A percentile compares a stretch with the other conserved stretches of the same genome.
Conservation (phyloP, 805 yeast genomes). For the Candida boidinii region DNA sequence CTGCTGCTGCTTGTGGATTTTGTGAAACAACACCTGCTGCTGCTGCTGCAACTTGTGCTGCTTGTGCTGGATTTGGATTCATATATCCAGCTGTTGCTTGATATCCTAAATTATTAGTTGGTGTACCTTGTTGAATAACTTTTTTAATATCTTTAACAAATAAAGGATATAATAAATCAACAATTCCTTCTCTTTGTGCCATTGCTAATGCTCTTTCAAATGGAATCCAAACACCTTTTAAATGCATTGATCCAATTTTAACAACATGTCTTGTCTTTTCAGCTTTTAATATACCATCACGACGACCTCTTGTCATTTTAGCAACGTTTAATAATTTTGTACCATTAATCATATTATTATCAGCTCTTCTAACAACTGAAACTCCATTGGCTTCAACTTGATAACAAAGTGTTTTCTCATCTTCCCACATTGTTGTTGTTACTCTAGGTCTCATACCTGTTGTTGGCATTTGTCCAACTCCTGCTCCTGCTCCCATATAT, state of each 20-base stretch:
- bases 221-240: conserved; percentile 72
- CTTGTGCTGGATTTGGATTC: conserved; percentile 6
- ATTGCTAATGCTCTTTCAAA: conserved; percentile 62
- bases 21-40: conserved; percentile 3
- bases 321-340: conserved; percentile 63
- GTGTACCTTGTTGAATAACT: conserved; percentile 30
- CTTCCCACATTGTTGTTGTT: conserved; percentile 73
- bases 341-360: conserved; percentile 66
- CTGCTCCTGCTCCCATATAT: conserved; percentile 1
- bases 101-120: conserved; percentile 13
- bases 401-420: conserved; percentile 61
- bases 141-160: conserved; percentile 59
- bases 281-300: conserved; percentile 61
- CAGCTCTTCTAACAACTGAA: conserved; percentile 60
- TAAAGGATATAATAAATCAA: conserved; percentile 46
- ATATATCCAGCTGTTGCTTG: conserved; percentile 2
- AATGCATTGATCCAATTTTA: conserved; percentile 67
- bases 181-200: conserved; percentile 62
- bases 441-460: conserved; percentile 42
- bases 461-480: conserved; percentile 21
- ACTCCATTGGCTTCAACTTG: conserved; percentile 67
- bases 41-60: conserved; percentile 3
- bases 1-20: conserved; percentile 2
- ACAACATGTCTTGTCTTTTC: conserved; percentile 65
- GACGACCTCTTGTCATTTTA: conserved; percentile 64